These are phyloP conservation scores for Lasiosphaeria miniovina DNA, from an alignment of 495 filamentous ascomycete species.

Conservation along the genomic window DNA sequence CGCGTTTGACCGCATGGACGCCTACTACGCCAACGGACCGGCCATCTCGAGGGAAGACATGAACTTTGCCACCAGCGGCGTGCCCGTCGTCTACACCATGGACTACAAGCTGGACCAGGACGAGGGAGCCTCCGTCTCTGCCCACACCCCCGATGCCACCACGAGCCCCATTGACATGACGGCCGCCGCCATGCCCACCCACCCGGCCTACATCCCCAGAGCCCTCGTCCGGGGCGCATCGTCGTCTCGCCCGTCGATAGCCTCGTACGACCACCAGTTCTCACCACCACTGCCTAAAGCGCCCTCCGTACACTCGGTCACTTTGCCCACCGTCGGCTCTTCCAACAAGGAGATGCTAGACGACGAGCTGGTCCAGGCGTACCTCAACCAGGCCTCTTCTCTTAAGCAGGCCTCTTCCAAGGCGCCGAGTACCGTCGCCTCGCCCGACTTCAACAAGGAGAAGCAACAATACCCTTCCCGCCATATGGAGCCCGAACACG, in stretches of 20 bases:
- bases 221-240: constrained; percentile 30
- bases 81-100: constrained; percentile 27
- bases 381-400: neutral
- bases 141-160: constrained; percentile 20
- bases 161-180: constrained; percentile 18
- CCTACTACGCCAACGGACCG: constrained; percentile 7
- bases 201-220: constrained; percentile 47
- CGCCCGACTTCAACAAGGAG: neutral
- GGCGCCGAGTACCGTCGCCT: constrained; percentile 2
- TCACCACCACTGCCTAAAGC: neutral
- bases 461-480: neutral
- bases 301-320: neutral
- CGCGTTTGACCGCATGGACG: constrained; percentile 23
- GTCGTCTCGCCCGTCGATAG: constrained; percentile 20
- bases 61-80: neutral
- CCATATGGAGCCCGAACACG: neutral
- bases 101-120: constrained; percentile 30
- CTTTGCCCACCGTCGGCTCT: neutral
- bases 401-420: neutral
- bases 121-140: constrained; percentile 29
- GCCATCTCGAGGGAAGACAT: constrained; percentile 2
- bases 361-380: constrained; percentile 12
- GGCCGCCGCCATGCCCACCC: constrained; percentile 39
- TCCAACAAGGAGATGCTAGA: constrained; percentile 5
- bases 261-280: constrained; percentile 14